phyloP scores from a whole-genome alignment of 1,139 yeast genomes.

The Hyphopichia pseudoburtonii region DNA sequence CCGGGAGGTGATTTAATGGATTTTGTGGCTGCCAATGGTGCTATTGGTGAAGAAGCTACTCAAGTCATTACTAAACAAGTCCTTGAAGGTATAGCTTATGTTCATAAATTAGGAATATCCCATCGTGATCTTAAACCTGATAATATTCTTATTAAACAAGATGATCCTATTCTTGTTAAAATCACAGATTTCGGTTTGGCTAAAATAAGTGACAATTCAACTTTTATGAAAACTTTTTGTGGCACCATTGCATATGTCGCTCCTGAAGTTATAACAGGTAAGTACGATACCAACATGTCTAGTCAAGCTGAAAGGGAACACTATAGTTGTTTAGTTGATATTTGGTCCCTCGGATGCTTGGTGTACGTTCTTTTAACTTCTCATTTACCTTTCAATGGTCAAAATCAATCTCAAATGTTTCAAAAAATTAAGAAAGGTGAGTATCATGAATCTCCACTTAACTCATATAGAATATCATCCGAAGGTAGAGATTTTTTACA shows the following conservation, averaged over 20 bases:
- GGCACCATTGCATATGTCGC: slow-evolving; percentile 92
- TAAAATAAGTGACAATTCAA: slow-evolving; percentile 71
- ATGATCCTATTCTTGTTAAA: slow-evolving; percentile 85
- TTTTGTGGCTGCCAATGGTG: slow-evolving; percentile 88
- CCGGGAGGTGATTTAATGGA: slow-evolving; percentile 99
- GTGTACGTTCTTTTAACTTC: slow-evolving; percentile 88
- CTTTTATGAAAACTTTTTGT: slow-evolving; percentile 84
- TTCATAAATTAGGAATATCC: slow-evolving; percentile 84
- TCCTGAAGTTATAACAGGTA: slow-evolving; percentile 87
- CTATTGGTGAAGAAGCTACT: slow-evolving; percentile 87
- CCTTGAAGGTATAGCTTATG: slow-evolving; percentile 79
- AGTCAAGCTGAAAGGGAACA: slow-evolving; percentile 30
- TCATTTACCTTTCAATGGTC: slow-evolving; percentile 90
- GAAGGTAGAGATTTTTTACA: slow-evolving; percentile 70
- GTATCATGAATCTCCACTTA: slow-evolving; percentile 77
- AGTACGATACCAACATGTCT: slow-evolving; percentile 41
- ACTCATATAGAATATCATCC: slow-evolving; percentile 61
- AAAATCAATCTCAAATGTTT: slow-evolving; percentile 83
- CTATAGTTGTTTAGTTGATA: slow-evolving; percentile 86
- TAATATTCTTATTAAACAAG: slow-evolving; percentile 85
- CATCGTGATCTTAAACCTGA: slow-evolving; percentile 95
- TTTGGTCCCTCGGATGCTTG: slow-evolving; percentile 90
- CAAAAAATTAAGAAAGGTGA: slow-evolving; percentile 73
- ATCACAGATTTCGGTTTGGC: slow-evolving; percentile 94
- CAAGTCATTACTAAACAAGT: slow-evolving; percentile 84